Evolutionary conservation across 2,329 filamentous ascomycete genomes (phyloP), one percentile per base, ranked within the genome.

Genomic region (Cadophora gregata): DNA sequence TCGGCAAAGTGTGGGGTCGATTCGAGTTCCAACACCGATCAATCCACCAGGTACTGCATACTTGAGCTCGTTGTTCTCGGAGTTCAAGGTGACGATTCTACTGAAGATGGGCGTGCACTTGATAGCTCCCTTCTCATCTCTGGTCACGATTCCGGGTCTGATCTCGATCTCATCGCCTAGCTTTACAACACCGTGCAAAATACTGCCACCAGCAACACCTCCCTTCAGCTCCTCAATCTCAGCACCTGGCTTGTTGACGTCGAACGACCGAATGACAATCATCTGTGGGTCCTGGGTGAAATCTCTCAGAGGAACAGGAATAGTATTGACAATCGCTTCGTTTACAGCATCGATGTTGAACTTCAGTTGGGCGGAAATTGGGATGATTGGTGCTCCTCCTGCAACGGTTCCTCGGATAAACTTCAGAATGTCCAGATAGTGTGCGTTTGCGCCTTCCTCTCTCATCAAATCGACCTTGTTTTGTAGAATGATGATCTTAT

Each of bases 381-480:
- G 96, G 71, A 99, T 97, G 78, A 99, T 93, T 63, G 96, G 96
- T 55, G 94, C 88, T 79, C 95, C 94, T 79, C 96, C 95, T 68
- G 96, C 96, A 68, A 97, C 95, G 38, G 96, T 99, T 77, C 96
- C 96, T 78, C 96, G 90, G 78, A 99, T 97, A 82, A 99, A 99
- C 82, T 98, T 98, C 76, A 96, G 86, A 74, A 99, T 99, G 1
- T 94, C 97, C 81, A 97, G 90, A 84, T 97, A 96, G 81, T 99
- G 96, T 78, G 95, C 88, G 77, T 93, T 88, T 59, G 96, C 96
- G 70, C 91, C 93, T 79, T 98, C 95, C 85, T 97, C 93, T 75
- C 93, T 88, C 93, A 99, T 98, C 75, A 99, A 83, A 79, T 99
- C 96, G 77, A 99, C 96, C 88, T 99, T 99, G 85, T 99, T 99